A percentile compares a stretch with the other conserved stretches of the same genome.
Evolutionary conservation across 805 yeast species (phyloP).

Genomic region (Monosporozyma yasuniensis): DNA sequence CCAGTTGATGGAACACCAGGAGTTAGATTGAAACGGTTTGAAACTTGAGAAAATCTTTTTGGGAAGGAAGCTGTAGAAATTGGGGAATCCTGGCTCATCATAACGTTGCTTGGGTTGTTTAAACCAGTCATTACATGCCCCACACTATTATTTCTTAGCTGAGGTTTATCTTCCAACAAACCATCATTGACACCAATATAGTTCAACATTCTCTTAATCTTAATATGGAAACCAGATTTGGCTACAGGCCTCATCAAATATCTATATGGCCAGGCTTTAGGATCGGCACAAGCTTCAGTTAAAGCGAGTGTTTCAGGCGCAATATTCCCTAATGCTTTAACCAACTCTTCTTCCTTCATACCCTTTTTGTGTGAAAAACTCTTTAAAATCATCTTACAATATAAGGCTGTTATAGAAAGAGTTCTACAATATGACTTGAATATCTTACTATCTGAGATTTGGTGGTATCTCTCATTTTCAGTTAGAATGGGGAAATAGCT

Average conservation of each 20-base stretch:
- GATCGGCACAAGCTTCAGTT: slow-evolving; percentile 11
- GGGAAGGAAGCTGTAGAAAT: background rate
- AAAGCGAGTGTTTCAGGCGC: slow-evolving; percentile 41
- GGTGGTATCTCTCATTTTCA: slow-evolving; percentile 8
- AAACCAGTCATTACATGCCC: background rate
- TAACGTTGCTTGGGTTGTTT: background rate
- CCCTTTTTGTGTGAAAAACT: slow-evolving; percentile 9
- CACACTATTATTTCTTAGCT: background rate
- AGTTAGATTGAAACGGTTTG: background rate
- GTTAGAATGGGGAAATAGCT: slow-evolving; percentile 4
- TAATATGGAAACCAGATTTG: slow-evolving; percentile 23
- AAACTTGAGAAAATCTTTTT: background rate
- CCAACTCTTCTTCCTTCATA: slow-evolving; percentile 50
- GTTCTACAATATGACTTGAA: slow-evolving; percentile 12
- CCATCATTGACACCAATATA: background rate
- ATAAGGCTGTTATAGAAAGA: slow-evolving; percentile 13
- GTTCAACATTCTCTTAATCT: slow-evolving; percentile 8
- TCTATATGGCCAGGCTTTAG: slow-evolving; percentile 18
- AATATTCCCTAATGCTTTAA: slow-evolving; percentile 52
- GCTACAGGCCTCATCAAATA: slow-evolving; percentile 18
- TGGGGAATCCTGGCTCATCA: background rate
- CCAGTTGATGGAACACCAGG: background rate
- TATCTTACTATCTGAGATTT: slow-evolving; percentile 10
- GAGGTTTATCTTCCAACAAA: background rate
- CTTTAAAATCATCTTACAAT: slow-evolving; percentile 12